These are phyloP conservation scores for Cladochytrium tenue DNA, from an alignment of 371 early-diverging fungal species.

Conservation along the genomic window DNA sequence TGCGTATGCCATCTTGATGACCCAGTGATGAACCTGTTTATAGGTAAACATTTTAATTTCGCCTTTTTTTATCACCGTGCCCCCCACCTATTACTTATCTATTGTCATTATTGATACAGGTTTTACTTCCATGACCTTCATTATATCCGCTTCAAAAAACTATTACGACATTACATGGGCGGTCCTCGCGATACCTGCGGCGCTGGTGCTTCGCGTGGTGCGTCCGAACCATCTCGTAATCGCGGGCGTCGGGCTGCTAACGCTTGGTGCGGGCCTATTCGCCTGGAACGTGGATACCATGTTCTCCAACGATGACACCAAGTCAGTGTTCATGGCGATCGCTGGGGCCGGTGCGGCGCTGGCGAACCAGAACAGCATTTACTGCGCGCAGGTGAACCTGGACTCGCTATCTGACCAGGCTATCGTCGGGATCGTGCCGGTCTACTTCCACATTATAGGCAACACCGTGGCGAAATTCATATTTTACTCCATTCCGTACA, in stretches of 20 bases:
- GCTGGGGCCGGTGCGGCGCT: conserved; percentile 5
- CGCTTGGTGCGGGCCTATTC: neutral
- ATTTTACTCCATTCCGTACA: neutral
- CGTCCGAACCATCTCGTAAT: neutral
- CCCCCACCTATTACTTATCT: too few relatives aligned
- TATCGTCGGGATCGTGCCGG: conserved; percentile 7
- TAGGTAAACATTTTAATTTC: too few relatives aligned
- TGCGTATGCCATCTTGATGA: too few relatives aligned
- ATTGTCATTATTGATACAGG: neutral
- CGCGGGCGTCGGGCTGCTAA: neutral
- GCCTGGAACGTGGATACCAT: neutral
- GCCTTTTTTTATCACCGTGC: too few relatives aligned
- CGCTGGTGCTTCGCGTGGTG: neutral
- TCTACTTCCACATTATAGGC: conserved; percentile 3
- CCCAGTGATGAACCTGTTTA: too few relatives aligned
- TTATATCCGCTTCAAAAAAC: neutral
- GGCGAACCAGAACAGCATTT: conserved; percentile 2
- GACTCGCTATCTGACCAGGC: neutral
- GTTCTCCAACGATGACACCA: neutral
- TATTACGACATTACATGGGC: conserved; percentile 3
- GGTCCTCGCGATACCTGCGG: neutral
- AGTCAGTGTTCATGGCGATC: neutral
- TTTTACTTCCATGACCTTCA: neutral
- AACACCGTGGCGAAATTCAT: neutral
- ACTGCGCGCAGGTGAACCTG: conserved; percentile 2